phyloP scores from a whole-genome alignment of 495 filamentous ascomycete species.

The Xylaria castorea region DNA sequence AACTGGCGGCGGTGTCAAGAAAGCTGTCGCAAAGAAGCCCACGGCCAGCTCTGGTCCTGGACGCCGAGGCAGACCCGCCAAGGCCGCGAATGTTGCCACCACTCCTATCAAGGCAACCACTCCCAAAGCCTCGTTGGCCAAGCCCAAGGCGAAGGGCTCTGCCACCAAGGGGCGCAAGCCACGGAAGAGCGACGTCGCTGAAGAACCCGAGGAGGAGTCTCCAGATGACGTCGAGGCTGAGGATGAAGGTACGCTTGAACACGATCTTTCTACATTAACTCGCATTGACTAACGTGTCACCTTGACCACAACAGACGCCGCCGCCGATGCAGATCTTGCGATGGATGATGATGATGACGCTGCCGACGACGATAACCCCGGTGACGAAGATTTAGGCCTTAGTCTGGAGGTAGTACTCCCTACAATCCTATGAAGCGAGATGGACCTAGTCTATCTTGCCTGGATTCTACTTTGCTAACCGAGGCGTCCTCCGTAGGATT shows the following conservation, averaged over 20 bases:
- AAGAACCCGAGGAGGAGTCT: slow-evolving; percentile 32
- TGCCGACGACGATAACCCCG: slow-evolving; percentile 23
- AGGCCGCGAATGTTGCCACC: slow-evolving; percentile 29
- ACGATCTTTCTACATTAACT: neutral
- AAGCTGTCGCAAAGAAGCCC: slow-evolving; percentile 34
- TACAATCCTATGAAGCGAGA: neutral
- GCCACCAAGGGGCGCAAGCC: slow-evolving; percentile 32
- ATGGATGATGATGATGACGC: slow-evolving; percentile 33
- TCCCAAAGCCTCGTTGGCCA: slow-evolving; percentile 30
- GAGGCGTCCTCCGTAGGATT: slow-evolving; percentile 39
- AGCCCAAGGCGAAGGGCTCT: slow-evolving; percentile 30
- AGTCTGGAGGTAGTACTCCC: slow-evolving; percentile 24
- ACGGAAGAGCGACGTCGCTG: slow-evolving; percentile 33
- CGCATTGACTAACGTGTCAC: slow-evolving; percentile 4
- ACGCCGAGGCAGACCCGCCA: slow-evolving; percentile 47
- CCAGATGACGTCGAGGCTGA: slow-evolving; percentile 33
- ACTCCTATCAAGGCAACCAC: slow-evolving; percentile 41
- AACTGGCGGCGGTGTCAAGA: slow-evolving; percentile 45
- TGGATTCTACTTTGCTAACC: slow-evolving; percentile 32
- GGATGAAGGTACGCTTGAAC: slow-evolving; percentile 31
- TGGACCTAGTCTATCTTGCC: neutral
- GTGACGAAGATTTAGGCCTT: slow-evolving; percentile 3
- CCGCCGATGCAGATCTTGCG: slow-evolving; percentile 27
- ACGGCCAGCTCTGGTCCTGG: slow-evolving; percentile 26
- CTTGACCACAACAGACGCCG: slow-evolving; percentile 23